A percentile compares a stretch with the other conserved stretches of the same genome.
Evolutionary conservation across 2,329 filamentous ascomycete species (phyloP).

Genomic region (Fusarium protoensiforme): DNA sequence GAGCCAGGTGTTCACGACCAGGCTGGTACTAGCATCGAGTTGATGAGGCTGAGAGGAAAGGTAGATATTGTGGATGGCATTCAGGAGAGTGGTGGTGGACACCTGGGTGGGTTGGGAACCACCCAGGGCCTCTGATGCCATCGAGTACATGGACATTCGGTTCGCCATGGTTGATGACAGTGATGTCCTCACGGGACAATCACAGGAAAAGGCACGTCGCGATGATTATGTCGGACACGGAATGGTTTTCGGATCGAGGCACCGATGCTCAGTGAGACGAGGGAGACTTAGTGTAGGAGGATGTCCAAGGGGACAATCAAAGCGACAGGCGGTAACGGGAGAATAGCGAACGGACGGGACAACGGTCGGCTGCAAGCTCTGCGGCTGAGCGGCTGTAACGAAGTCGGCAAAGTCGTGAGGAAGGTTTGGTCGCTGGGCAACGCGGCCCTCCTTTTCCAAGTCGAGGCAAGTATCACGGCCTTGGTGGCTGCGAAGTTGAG

Average conservation of each 20-base stretch:
- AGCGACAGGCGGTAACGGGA: constrained; percentile 22
- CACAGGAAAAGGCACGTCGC: constrained; percentile 42
- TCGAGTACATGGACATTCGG: constrained; percentile 76
- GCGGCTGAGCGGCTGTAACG: constrained; percentile 24
- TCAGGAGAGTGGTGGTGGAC: constrained; percentile 92
- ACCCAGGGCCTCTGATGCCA: constrained; percentile 71
- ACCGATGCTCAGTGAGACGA: constrained; percentile 16
- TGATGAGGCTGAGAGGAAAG: constrained; percentile 83
- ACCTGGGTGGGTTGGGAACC: constrained; percentile 81
- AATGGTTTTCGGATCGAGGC: constrained; percentile 17
- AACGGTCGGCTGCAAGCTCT: constrained; percentile 11
- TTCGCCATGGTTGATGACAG: constrained; percentile 63
- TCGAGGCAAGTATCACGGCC: constrained; percentile 34
- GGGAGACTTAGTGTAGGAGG: constrained; percentile 5
- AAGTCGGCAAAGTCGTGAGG: constrained; percentile 28
- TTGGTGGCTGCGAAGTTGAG: constrained; percentile 16
- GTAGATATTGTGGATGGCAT: constrained; percentile 91
- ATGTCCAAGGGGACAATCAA: constrained; percentile 7
- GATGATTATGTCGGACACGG: constrained; percentile 25
- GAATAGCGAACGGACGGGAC: constrained; percentile 29
- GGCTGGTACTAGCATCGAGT: constrained; percentile 88
- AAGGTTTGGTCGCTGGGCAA: constrained; percentile 44
- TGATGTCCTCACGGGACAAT: constrained; percentile 54
- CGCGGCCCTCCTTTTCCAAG: constrained; percentile 44
- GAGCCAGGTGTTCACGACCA: constrained; percentile 96